phyloP scores from a whole-genome alignment of 1,284 basidiomycete genomes.

The Melampsora abietis-canadensis region DNA sequence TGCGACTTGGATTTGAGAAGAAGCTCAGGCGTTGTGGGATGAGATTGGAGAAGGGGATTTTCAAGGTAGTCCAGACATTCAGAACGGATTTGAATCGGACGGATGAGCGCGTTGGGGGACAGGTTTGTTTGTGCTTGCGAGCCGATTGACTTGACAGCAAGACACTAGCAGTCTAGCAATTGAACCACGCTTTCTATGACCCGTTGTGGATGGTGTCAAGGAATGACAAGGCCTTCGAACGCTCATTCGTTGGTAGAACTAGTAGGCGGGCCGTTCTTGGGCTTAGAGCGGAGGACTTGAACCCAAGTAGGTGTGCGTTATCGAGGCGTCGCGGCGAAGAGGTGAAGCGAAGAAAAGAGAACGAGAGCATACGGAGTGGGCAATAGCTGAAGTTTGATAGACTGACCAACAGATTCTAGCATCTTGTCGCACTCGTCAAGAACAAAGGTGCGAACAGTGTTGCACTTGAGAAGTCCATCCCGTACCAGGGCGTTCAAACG shows the following conservation, averaged over 20 bases:
- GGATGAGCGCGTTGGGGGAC: not conserved
- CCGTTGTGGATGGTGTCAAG: not conserved
- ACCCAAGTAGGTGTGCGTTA: not conserved
- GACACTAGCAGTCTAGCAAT: constrained; percentile 12
- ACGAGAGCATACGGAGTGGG: not conserved
- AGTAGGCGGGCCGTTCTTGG: not conserved
- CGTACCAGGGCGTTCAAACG: constrained; percentile 85
- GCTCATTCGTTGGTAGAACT: not conserved
- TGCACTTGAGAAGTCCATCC: constrained; percentile 87
- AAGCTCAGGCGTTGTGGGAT: not conserved
- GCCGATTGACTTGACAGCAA: not conserved
- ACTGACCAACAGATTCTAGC: constrained; percentile 99
- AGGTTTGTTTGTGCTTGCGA: not conserved
- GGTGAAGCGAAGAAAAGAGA: constrained; percentile 2
- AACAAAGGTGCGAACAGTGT: constrained; percentile 97
- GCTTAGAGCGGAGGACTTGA: constrained; percentile 5
- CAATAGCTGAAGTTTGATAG: constrained; percentile 45
- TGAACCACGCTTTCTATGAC: not conserved
- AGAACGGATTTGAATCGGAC: constrained; percentile 4
- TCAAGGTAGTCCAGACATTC: not conserved
- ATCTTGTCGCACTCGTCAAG: constrained; percentile 99
- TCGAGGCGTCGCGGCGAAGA: not conserved
- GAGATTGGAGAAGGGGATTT: not conserved
- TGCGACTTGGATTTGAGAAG: constrained; percentile 1
- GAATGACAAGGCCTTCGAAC: not conserved